Conservation (phyloP, 306 rosid genomes). For the Erythrophleum fordii region DNA sequence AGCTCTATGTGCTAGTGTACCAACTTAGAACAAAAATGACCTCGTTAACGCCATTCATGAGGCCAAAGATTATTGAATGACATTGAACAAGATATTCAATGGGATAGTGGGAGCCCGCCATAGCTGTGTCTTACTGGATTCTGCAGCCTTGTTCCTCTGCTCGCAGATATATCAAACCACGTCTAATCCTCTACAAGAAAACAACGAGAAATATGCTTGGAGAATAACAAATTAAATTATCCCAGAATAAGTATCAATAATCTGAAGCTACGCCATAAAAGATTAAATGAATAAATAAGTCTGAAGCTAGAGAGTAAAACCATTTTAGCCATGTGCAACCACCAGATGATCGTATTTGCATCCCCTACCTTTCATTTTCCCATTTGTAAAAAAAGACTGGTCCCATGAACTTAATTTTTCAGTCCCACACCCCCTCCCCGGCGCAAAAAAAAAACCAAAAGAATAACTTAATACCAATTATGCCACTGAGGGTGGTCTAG, state of each 20-base stretch:
- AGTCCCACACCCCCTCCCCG: no score
- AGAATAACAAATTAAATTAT: background rate
- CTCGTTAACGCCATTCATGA: slow-evolving; percentile 49
- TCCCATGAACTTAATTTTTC: no score
- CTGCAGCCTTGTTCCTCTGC: slow-evolving; percentile 76
- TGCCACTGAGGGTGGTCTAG: background rate
- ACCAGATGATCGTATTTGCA: no score
- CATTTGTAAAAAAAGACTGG: no score
- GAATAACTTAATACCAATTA: no score
- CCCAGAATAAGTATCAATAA: background rate
- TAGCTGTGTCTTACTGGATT: slow-evolving; percentile 56
- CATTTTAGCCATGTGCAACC: no score
- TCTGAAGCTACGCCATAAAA: background rate
- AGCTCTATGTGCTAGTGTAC: background rate
- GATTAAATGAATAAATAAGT: no score
- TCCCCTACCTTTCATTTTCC: no score
- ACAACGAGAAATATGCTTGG: background rate
- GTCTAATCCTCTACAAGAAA: slow-evolving; percentile 72
- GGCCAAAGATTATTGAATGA: slow-evolving; percentile 72
- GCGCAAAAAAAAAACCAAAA: no score
- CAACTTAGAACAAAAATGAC: slow-evolving; percentile 46
- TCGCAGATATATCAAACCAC: slow-evolving; percentile 69
- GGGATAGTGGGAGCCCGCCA: slow-evolving; percentile 13
- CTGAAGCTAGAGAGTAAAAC: no score
- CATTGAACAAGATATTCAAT: slow-evolving; percentile 35